Evolutionary conservation across 257 asterid genomes (phyloP).

Genomic region (Perilla frutescens): DNA sequence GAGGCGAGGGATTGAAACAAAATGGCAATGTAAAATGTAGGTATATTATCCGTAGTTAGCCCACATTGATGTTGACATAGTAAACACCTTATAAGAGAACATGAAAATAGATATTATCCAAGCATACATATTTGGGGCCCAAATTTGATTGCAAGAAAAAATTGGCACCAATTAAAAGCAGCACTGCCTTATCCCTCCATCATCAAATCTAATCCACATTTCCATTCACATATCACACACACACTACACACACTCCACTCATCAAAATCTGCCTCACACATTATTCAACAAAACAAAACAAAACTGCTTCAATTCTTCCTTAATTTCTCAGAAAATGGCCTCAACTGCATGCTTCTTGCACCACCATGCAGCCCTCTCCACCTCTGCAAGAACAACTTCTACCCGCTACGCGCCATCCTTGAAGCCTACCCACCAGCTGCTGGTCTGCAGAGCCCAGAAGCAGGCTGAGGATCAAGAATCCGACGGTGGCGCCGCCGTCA

Average conservation of each 20-base stretch:
- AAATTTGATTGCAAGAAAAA: slow-evolving; percentile 31
- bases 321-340: slow-evolving; percentile 57
- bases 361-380: slow-evolving; percentile 50
- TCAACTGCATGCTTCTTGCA: slow-evolving; percentile 81
- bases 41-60: too few relatives aligned
- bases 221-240: slow-evolving; percentile 41
- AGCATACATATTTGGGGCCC: neutral
- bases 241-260: slow-evolving; percentile 26
- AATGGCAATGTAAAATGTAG: too few relatives aligned
- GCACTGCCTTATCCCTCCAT: slow-evolving; percentile 56
- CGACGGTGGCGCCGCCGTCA: slow-evolving; percentile 29
- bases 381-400: slow-evolving; percentile 47
- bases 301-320: neutral
- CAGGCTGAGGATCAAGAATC: slow-evolving; percentile 30
- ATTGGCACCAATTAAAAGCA: slow-evolving; percentile 56
- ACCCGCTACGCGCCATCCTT: slow-evolving; percentile 43
- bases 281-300: too few relatives aligned
- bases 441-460: slow-evolving; percentile 74
- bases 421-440: slow-evolving; percentile 43
- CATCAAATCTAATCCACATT: slow-evolving; percentile 54
- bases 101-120: too few relatives aligned
- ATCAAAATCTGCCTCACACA: slow-evolving; percentile 6
- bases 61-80: too few relatives aligned
- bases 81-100: too few relatives aligned
- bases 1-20: too few relatives aligned